These are phyloP conservation scores for Toxoplasma gondii DNA, from an alignment of 169 alveolate species.

Conservation along the genomic window DNA sequence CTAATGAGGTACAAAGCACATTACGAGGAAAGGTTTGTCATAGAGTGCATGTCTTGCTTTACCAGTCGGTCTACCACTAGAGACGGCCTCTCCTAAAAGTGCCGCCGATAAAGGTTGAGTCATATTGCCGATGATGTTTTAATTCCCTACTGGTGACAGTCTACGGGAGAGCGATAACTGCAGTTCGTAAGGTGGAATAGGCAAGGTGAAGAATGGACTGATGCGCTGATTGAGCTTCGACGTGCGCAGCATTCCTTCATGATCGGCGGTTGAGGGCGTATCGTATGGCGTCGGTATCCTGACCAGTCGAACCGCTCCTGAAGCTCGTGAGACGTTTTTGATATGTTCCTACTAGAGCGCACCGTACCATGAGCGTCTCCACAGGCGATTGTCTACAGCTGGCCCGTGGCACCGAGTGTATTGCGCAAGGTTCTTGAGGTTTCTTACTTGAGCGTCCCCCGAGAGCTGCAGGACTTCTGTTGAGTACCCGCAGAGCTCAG, in stretches of 20 bases:
- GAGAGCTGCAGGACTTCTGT: constrained; percentile 64
- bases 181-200: not conserved
- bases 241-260: not conserved
- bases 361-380: constrained; percentile 1
- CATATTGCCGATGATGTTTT: too few species aligned
- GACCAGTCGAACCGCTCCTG: constrained; percentile 21
- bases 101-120: too few species aligned
- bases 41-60: too few species aligned
- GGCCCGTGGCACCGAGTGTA: not conserved
- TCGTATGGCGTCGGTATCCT: not conserved
- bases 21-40: too few species aligned
- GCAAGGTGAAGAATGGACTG: not conserved
- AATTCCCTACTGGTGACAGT: too few species aligned
- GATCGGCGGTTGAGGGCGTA: not conserved
- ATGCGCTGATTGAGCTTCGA: not conserved
- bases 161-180: not conserved
- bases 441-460: constrained; percentile 19
- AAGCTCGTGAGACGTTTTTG: not conserved
- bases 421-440: not conserved
- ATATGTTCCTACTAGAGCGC: not conserved
- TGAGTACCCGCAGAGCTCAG: constrained; percentile 63
- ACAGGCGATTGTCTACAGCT: constrained; percentile 12
- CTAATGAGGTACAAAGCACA: not conserved
- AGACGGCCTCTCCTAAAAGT: too few species aligned
- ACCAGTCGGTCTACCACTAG: too few species aligned